These are phyloP conservation scores for Aspergillus oerlinghausenensis DNA, from an alignment of 2,329 filamentous ascomycete genomes.

Conservation along the genomic window DNA sequence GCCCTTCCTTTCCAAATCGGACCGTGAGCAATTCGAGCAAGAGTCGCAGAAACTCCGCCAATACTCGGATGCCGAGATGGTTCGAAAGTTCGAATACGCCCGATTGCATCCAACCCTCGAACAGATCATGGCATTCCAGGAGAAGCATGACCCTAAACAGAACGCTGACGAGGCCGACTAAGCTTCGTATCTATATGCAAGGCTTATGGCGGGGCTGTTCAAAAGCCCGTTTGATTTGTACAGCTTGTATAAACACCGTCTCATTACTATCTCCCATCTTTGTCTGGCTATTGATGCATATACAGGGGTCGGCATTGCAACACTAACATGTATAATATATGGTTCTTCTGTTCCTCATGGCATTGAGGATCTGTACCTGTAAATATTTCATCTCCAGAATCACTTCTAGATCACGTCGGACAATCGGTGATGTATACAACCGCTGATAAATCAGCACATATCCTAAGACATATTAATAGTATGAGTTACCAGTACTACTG, in stretches of 20 bases:
- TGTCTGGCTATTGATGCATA: slow-evolving; percentile 7
- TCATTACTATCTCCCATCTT: not conserved
- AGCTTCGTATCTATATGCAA: not conserved
- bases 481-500: not conserved
- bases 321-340: not conserved
- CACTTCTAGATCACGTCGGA: not conserved
- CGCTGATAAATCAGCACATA: not conserved
- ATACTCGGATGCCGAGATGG: slow-evolving; percentile 24
- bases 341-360: not conserved
- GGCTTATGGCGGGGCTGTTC: not conserved
- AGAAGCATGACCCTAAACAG: slow-evolving; percentile 2
- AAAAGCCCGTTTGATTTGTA: not conserved
- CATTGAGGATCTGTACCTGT: not conserved
- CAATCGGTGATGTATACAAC: not conserved
- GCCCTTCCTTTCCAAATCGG: slow-evolving; percentile 19
- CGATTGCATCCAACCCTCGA: slow-evolving; percentile 20
- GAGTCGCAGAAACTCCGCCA: slow-evolving; percentile 25
- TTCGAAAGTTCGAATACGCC: slow-evolving; percentile 8
- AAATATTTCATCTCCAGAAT: not conserved
- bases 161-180: not conserved
- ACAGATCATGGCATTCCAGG: slow-evolving; percentile 18
- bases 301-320: slow-evolving; percentile 14
- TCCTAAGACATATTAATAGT: not conserved
- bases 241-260: not conserved
- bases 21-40: slow-evolving; percentile 17